Percentiles rank a stretch among this genome's conserved stretches.
Conservation (phyloP, 2,329 filamentous ascomycete genomes). For the Fusarium globosum region DNA sequence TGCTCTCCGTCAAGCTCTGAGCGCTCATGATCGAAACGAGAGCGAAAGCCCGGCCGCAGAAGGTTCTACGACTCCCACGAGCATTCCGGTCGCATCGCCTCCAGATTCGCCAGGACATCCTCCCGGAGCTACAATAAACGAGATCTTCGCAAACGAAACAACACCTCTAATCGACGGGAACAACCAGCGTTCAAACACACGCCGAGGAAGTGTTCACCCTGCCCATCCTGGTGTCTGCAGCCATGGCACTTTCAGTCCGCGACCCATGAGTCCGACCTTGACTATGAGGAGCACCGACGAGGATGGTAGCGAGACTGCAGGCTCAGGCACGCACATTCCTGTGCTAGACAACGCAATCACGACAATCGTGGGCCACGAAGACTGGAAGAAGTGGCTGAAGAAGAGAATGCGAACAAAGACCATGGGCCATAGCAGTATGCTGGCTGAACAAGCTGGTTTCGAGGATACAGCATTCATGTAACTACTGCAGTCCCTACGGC, state of each 20-base stretch:
- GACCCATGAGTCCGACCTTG: constrained; percentile 62
- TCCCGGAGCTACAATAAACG: constrained; percentile 29
- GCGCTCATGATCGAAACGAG: constrained; percentile 42
- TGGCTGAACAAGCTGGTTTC: constrained; percentile 79
- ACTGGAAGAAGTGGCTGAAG: constrained; percentile 63
- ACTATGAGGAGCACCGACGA: constrained; percentile 48
- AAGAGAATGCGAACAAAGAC: constrained; percentile 69
- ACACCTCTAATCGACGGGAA: constrained; percentile 59
- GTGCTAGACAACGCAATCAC: constrained; percentile 55
- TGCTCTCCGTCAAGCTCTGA: constrained; percentile 59
- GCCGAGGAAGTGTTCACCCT: constrained; percentile 42
- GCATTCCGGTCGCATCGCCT: constrained; percentile 34
- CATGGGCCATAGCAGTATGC: constrained; percentile 76
- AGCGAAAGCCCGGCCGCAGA: constrained; percentile 12
- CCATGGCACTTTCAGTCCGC: constrained; percentile 82
- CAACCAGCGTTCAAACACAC: constrained; percentile 36
- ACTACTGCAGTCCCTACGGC: constrained; percentile 43
- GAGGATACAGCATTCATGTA: constrained; percentile 80
- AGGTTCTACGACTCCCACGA: constrained; percentile 15
- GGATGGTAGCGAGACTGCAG: constrained; percentile 49
- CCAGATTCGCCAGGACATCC: constrained; percentile 41
- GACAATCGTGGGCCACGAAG: constrained; percentile 53
- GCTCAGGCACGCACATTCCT: constrained; percentile 48
- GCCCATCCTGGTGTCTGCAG: constrained; percentile 66
- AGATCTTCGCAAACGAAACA: constrained; percentile 56